A percentile compares a stretch with the other conserved stretches of the same genome.
These are phyloP conservation scores for Diplodia mutila DNA, from an alignment of 2,329 filamentous ascomycete genomes.

Conservation along the genomic window DNA sequence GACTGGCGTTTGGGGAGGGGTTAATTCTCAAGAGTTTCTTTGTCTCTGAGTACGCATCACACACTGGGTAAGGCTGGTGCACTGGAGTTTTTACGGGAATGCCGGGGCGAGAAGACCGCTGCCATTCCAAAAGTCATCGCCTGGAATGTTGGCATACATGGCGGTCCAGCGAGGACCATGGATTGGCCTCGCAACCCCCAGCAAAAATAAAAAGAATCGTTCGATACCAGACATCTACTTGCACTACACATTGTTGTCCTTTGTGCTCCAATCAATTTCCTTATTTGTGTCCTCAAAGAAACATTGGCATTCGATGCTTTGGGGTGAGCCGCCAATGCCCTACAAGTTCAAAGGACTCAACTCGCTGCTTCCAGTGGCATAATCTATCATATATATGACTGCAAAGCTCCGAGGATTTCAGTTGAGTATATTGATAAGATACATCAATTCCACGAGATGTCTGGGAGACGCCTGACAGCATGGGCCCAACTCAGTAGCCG, in stretches of 20 bases:
- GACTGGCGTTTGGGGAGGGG: slow-evolving; percentile 23
- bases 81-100: slow-evolving; percentile 22
- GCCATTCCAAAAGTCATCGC: neutral
- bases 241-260: neutral
- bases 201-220: slow-evolving; percentile 11
- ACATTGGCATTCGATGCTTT: too few relatives aligned
- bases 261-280: neutral
- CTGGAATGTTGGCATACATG: neutral
- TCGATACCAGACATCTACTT: slow-evolving; percentile 8
- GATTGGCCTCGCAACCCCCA: neutral
- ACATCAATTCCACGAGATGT: too few relatives aligned
- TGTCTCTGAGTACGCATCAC: slow-evolving; percentile 16
- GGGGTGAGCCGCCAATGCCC: too few relatives aligned
- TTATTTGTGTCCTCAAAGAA: too few relatives aligned
- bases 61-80: slow-evolving; percentile 24
- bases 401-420: too few relatives aligned
- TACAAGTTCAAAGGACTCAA: too few relatives aligned
- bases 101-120: slow-evolving; percentile 1
- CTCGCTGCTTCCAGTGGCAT: too few relatives aligned
- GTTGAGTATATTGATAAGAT: too few relatives aligned
- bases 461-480: too few relatives aligned
- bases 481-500: too few relatives aligned
- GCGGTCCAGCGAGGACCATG: neutral
- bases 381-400: too few relatives aligned
- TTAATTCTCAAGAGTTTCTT: slow-evolving; percentile 22